These are phyloP conservation scores for Daldinia concentrica DNA, from an alignment of 495 filamentous ascomycete species.

Conservation along the genomic window DNA sequence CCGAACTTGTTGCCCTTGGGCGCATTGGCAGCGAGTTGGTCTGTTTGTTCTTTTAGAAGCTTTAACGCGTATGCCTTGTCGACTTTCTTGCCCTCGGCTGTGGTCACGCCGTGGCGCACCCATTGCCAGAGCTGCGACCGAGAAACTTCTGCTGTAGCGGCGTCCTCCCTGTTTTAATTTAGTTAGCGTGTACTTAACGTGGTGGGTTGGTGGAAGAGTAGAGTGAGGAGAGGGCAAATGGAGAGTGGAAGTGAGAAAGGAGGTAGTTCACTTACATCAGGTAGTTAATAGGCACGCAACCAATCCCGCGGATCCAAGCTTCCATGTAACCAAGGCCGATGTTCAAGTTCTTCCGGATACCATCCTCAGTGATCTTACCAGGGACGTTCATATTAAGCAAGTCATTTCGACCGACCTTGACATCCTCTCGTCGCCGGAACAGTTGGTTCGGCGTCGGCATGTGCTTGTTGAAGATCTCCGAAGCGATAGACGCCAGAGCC, in stretches of 20 bases:
- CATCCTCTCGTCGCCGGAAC: slow-evolving; percentile 88
- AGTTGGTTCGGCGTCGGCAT: slow-evolving; percentile 99
- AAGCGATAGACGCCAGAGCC: slow-evolving; percentile 86
- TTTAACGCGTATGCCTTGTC: slow-evolving; percentile 90
- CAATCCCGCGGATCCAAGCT: slow-evolving; percentile 93
- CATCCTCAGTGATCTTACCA: slow-evolving; percentile 90
- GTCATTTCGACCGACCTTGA: slow-evolving; percentile 85
- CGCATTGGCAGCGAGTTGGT: slow-evolving; percentile 76
- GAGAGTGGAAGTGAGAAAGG: not conserved
- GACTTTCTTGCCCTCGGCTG: slow-evolving; percentile 89
- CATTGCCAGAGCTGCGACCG: slow-evolving; percentile 97
- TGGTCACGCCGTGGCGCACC: slow-evolving; percentile 84
- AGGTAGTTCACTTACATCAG: slow-evolving; percentile 71
- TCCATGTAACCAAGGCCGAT: slow-evolving; percentile 99
- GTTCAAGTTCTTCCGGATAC: slow-evolving; percentile 97
- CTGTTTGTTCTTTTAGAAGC: slow-evolving; percentile 85
- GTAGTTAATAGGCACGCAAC: slow-evolving; percentile 98
- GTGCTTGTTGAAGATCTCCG: slow-evolving; percentile 96
- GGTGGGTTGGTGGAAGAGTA: not conserved
- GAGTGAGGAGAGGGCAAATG: slow-evolving; percentile 5
- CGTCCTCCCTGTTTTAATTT: slow-evolving; percentile 73
- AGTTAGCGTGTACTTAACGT: not conserved
- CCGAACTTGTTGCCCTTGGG: slow-evolving; percentile 92
- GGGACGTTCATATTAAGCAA: slow-evolving; percentile 98
- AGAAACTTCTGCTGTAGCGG: slow-evolving; percentile 94